These are phyloP conservation scores for Zopfochytrium polystomum DNA, from an alignment of 371 early-diverging fungal species.

Conservation along the genomic window DNA sequence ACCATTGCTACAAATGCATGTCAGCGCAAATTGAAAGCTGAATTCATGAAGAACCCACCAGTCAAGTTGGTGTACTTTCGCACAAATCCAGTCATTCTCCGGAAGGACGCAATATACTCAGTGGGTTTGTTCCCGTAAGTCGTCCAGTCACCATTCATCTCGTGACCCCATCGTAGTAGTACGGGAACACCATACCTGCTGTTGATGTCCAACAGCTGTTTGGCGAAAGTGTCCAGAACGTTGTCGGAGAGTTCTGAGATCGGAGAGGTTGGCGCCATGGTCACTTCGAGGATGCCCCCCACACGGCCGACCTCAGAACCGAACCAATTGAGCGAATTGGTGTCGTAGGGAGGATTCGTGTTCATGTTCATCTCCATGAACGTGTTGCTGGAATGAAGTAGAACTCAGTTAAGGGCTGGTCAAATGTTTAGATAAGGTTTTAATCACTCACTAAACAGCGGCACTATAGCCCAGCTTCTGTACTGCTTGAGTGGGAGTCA, in stretches of 20 bases:
- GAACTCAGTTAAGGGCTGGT: not conserved
- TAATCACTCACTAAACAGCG: constrained; percentile 19
- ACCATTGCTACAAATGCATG: constrained; percentile 35
- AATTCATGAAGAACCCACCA: constrained; percentile 3
- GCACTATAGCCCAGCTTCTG: constrained; percentile 11
- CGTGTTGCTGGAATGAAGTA: constrained; percentile 18
- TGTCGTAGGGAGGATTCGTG: constrained; percentile 12
- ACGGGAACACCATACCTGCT: constrained; percentile 36
- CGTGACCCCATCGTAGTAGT: too few species aligned
- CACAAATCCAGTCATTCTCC: constrained; percentile 15
- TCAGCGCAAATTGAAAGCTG: not conserved
- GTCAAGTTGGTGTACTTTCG: constrained; percentile 22
- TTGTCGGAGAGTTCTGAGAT: constrained; percentile 8
- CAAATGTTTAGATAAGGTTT: not conserved
- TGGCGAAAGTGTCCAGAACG: constrained; percentile 21
- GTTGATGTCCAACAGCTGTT: constrained; percentile 24
- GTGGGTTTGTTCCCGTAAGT: constrained; percentile 18
- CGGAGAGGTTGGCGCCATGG: constrained; percentile 27
- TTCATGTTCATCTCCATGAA: constrained; percentile 33
- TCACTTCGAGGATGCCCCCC: too few species aligned
- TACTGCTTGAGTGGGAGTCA: constrained; percentile 15
- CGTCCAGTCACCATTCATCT: too few species aligned
- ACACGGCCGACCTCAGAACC: too few species aligned
- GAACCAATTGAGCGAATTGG: constrained; percentile 29
- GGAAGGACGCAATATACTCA: constrained; percentile 8